Evolutionary conservation across 2,329 filamentous ascomycete genomes (phyloP), one percentile per base, ranked within the genome.

Genomic region (Trichoderma sp.): DNA sequence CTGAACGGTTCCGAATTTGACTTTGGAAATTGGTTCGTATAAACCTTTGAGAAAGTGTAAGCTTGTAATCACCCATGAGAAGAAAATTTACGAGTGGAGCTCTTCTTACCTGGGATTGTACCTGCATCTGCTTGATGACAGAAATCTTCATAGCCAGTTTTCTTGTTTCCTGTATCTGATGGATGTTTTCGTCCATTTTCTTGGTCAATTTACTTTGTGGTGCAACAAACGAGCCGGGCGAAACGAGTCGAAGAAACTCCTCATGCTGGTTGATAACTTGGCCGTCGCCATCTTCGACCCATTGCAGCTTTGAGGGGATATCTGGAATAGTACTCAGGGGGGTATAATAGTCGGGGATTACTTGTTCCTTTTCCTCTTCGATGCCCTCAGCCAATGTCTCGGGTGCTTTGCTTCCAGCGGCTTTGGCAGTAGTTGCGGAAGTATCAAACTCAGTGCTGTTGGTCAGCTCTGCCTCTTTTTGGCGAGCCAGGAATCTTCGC

Each of bases 101-200:
- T n/a, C 84, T 64, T 18, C 84, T 79, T 88, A 94, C 93, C 88
- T 98, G 96, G 66, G 94, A 93, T 81, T 99, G 96, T 69, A 98
- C 90, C 83, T 99, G 96, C 96, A 99, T 99, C 83, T 99, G 96
- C 84, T 98, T 99, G 80, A 99, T 96, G 73, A 99, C 94, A 63
- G 93, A 92, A 80, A 99, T 97, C 83, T 98, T 99, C 12, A 94
- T 94, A 77, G 94, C 97, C 34, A 99, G 88, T 80, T 98, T 98
- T 76, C 96, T 89, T 0, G 96, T 99, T 78, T 98, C 95, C 81
- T 99, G 96, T 87, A 99, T 95, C 79, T 98, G 95, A 73, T 90
- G 90, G 82, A 98, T 93, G 77, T 99, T 99, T 70, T 90, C 89
- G 76, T 98, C 93, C 82, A 99, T 92, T 79, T 92, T 95, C 76